Evolutionary conservation across 805 yeast species (phyloP), one percentile per base, ranked within the genome.

Genomic region (Ogataea nakhonphanomensis): DNA sequence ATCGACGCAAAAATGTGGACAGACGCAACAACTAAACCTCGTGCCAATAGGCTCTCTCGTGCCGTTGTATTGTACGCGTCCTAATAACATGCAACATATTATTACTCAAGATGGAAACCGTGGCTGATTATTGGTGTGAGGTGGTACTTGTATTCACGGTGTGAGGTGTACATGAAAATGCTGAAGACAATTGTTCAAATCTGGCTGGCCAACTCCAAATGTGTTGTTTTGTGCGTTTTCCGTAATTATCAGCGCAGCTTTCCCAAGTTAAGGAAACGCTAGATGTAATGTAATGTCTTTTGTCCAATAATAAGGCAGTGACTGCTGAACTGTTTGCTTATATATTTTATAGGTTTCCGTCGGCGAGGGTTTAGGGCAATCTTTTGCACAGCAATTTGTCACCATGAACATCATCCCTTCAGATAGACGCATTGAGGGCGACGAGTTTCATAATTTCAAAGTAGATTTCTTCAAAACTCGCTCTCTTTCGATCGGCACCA

Each of bases 1-100:
- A 87, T 62, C 66, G 81, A 24, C 70, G 95, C 51, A 83, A 87
- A 58, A 84, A 86, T 52, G 74, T 86, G 21, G 55, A 58, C 30
- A 51, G 67, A 40, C 37, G 46, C 26, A 41, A 37, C 34, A 27
- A 35, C 29, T 37, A 26, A 20, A n/a, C n/a, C n/a, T n/a, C n/a
- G n/a, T 9, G 17, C 25, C 24, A 24, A 14, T 35, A 20, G 23
- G 21, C 17, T 24, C 30, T n/a, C 15, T 30, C 10, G 33, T 15
- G 25, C n/a, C 15, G 20, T 17, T 17, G 20, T 17, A 17, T 17
- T 17, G 20, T 17, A 17, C 20, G 29, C 36, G 26, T 20, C 12
- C 31, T 29, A 4, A 33, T 8, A 38, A 15, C 23, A 32, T 39
- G 37, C 43, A 30, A n/a, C 25, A 25, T 21, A 32, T 38, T n/a